Base-by-base conservation (phyloP, 2,329 filamentous ascomycete genomes). In the Basipetospora chlamydospora region DNA sequence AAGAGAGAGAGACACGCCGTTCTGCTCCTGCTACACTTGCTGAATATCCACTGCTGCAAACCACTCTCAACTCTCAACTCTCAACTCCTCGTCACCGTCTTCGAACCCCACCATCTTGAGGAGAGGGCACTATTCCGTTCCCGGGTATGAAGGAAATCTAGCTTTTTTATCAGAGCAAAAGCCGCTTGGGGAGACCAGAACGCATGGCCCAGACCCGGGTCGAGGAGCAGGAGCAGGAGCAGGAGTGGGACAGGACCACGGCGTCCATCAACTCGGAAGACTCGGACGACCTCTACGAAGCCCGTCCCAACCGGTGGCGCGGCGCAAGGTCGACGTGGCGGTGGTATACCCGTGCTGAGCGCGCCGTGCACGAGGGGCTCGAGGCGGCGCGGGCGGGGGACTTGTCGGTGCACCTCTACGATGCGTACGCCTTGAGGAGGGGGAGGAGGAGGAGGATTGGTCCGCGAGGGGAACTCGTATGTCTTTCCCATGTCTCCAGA, bases 351-450 rank as follows among this genome's bases (percentile, higher is more conserved):
- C 59, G 63, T 34, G 58, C 68, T 22, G 81, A 86, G 41, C 67
- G 78, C 11, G 64, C 67, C 6, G 64, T 82, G 2, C 69, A 70
- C 40, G 60, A 66, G 5, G 75, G 77, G 6, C 60, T 93, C 38
- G 69, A 78, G 40, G 66, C 72, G 31, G 52, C 75, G 12, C 64
- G 72, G 25, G 70, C 78, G 26, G 62, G 68, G 37, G 78, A 95
- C 50, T 59, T 95, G 9, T 65, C 73, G 0, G 58, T 77, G 30
- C 87, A 94, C 57, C 60, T 95, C 5, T 93, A 83, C 58, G 84
- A 90, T 54, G 67, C 79, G 0, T 79, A 80, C 57, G 69, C 69
- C 25, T 60, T 92, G 38, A 85, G 79, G 53, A 30, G 39, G 11
- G 33, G 35, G 16, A 20, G 26, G 26, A 28, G 35, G 18, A 33